Base-by-base conservation (phyloP, 106 monocot genomes). In the Triglochin maritima region DNA sequence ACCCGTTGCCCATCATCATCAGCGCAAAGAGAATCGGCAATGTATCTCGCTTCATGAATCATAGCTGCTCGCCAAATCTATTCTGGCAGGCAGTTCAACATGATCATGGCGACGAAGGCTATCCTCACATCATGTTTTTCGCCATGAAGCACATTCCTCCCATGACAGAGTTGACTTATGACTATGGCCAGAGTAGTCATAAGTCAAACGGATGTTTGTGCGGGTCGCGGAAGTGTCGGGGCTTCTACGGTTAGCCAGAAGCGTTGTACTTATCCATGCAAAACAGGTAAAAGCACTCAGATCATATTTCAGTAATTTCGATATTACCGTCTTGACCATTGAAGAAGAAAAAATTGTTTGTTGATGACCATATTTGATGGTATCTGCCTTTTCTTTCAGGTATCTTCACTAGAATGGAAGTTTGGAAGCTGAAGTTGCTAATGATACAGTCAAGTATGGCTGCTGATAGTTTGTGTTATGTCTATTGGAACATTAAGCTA, bases 41-140 rank as follows among this genome's bases (percentile, higher is more conserved):
- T 50, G 45, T 88, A 50, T 78, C 92, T 46, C 80, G 92, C 11
- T 92, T 92, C 70, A 92, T 92, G 79, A 92, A 92, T 65, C 92
- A 92, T 71, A 92, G 92, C 71, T 92, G 92, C 67, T 80, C 76
- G 44, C 85, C 92, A 7, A 92, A 92, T 75, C 60, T 79, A 13
- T 83, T 92, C 67, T 92, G 88, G 92, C 92, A 92, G 72, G 76
- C 85, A 16, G 85, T 92, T 66, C 73, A 62, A 46, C 65, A 80
- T 76, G 88, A 85, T 69, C 81, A 90, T 64, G 73, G 74, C 17
- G 85, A 92, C 65, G 82, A 84, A 57, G 77, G 73, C 29, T 79
- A 77, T 65, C 87, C 87, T 3, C 92, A 88, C 72, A 85, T 92
- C 50, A 85, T 85, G 85, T 88, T 92, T 52, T 92, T 88, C 62